Percentiles rank a stretch among this genome's conserved stretches.
Conservation (phyloP, 83 land plant genomes). For the Picea mariana region DNA sequence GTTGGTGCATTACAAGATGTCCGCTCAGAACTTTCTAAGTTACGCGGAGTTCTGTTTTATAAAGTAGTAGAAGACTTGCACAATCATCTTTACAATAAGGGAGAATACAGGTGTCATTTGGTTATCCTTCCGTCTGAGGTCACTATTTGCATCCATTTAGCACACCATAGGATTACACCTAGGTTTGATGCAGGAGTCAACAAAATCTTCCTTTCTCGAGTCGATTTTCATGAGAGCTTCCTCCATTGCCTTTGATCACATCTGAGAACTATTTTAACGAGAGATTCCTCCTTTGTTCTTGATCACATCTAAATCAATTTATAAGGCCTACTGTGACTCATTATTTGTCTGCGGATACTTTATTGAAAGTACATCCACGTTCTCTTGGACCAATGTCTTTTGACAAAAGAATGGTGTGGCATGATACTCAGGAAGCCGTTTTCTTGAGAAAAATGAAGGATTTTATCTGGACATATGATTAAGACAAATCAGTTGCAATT, state of each 20-base stretch:
- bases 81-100: slow-evolving; percentile 91
- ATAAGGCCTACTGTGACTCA: no score
- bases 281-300: no score
- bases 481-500: neutral
- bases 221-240: no score
- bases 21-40: slow-evolving; percentile 85
- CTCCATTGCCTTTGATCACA: no score
- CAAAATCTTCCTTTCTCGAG: no score
- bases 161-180: neutral
- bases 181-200: neutral
- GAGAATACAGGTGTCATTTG: slow-evolving; percentile 77
- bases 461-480: neutral
- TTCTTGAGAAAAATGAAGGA: neutral
- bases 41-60: slow-evolving; percentile 85
- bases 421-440: neutral
- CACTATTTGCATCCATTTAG: neutral
- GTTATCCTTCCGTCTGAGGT: slow-evolving; percentile 16
- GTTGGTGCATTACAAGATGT: slow-evolving; percentile 99
- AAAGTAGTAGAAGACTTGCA: slow-evolving; percentile 96
- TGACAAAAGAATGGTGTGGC: neutral
- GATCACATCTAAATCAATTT: no score
- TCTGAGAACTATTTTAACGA: no score
- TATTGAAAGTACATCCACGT: no score
- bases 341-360: no score
- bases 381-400: no score